phyloP scores from a whole-genome alignment of 352 stramenopile genomes.

The Phytophthora uliginosa region DNA sequence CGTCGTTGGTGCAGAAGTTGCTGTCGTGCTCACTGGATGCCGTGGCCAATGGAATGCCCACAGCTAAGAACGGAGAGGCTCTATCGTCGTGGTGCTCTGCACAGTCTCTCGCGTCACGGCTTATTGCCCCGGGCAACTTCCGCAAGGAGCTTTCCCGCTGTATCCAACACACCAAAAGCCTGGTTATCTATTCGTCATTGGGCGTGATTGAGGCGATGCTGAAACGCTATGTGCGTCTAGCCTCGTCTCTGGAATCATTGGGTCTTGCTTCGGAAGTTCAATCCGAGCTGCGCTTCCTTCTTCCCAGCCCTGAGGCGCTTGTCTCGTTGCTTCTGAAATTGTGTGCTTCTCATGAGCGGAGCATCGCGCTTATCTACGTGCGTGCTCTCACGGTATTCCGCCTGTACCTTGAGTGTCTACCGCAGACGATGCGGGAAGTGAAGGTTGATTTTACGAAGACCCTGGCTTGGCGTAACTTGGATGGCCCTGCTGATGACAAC shows the following conservation, averaged over 20 bases:
- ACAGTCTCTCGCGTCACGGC: conserved; percentile 57
- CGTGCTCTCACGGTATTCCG: conserved; percentile 80
- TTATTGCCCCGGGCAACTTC: conserved; percentile 77
- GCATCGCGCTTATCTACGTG: conserved; percentile 71
- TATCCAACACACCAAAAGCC: conserved; percentile 78
- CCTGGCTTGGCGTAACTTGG: conserved; percentile 66
- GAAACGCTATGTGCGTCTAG: conserved; percentile 60
- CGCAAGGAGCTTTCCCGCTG: conserved; percentile 86
- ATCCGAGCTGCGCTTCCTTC: conserved; percentile 70
- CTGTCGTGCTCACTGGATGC: conserved; percentile 64
- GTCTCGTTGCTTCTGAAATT: conserved; percentile 86
- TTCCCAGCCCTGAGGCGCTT: conserved; percentile 83
- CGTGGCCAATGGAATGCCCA: conserved; percentile 33
- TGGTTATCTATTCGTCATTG: conserved; percentile 83
- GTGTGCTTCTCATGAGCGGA: conserved; percentile 52
- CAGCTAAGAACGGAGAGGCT: conserved; percentile 14
- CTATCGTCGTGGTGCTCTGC: conserved; percentile 57
- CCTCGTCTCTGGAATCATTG: conserved; percentile 26
- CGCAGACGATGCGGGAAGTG: conserved; percentile 78
- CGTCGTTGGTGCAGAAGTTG: conserved; percentile 76
- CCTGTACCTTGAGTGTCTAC: conserved; percentile 80
- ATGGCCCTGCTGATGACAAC: conserved; percentile 10
- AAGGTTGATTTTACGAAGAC: conserved; percentile 91
- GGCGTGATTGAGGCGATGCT: conserved; percentile 74
- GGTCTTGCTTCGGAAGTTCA: conserved; percentile 54